Evolutionary conservation across 192 early-diverging fungal genomes (phyloP), one percentile per base, ranked within the genome.

Genomic region (Coemansia asiatica): DNA sequence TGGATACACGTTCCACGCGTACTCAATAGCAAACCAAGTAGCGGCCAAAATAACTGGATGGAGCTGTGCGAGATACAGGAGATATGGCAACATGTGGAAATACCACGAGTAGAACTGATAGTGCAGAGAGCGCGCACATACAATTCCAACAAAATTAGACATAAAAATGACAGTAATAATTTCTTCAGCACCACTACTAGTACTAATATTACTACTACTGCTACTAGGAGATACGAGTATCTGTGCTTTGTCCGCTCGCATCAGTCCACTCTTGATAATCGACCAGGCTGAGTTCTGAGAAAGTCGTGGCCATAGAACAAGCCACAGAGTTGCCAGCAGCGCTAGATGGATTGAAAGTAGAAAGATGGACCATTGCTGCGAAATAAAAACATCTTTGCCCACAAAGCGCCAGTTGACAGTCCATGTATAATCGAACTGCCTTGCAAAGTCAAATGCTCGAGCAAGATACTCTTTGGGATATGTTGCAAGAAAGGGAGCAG

Each of bases 91-190:
- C 33, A 88, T 85, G 74, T 92, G 89, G 36, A 79, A 91, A 73
- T 97, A 98, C 96, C 96, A 98, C 0, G 92, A 83, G 67, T 94
- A 98, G 71, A 98, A 98, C 84, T 97, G 95, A 69, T 96, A 97
- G 69, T 98, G 96, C 59, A 98, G 77, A 1, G 91, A 90, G 23
- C 96, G 77, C 6, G 95, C 90, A 75, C 91, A 96, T 0, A 90
- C 63, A 36, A 98, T 87, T 16, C 96, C 96, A 21, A 94, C 89
- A 73, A 98, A 86, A 77, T 97, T 97, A 26, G 85, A 83, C 0
- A 90, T 90, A 54, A 97, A 95, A 81, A 96, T 80, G 16, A 82
- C 79, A 15, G 54, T 47, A 1, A 60, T 21, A 4, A 67, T 51
- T 46, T 82, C 69, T 12, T 58, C 55, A 2, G 71, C 58, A 13